Evolutionary conservation across 768 basidiomycete genomes (phyloP), one percentile per base, ranked within the genome.

Genomic region (Hortiboletus flavorubellus): DNA sequence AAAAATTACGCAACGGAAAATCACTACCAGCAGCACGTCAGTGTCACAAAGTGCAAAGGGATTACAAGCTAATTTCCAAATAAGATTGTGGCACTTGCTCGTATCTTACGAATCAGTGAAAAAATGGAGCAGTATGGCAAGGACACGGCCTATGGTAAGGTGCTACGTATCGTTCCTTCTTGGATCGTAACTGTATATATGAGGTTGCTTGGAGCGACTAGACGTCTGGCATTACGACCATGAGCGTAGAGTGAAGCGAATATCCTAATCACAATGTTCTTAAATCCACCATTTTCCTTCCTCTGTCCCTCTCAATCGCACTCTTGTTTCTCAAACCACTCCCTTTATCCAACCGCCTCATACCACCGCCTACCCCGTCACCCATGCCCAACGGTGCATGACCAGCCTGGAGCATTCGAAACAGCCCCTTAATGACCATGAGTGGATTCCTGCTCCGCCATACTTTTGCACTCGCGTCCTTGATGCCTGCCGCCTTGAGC

Each of bases 391-490:
- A 69, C 5, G 91, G 90, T 57, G 84, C 85, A 67, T 89, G 84
- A 0, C 95, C 94, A 1, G 89, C 84, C 56, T 94, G 91, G 46
- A 99, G 75, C 76, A 97, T 80, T 68, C 87, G 80, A 62, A 93
- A 80, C 15, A 84, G 78, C 26, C 87, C 85, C 75, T 97, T 96
- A 76, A 95, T 83, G 40, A 96, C 91, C 70, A 69, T 71, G 39
- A 71, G 59, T 37, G 80, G 83, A 72, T 96, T 98, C 60, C 90
- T 78, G 65, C 91, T 94, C 15, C 96, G 94, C 84, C 91, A 91
- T 18, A 98, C 90, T 73, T 97, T 98, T 31, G 91, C 96, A 61
- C 91, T 93, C 41, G 91, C 80, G 73, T 99, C 96, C 70, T 92
- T 89, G 74, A 99, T 90, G 11, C 96, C 97, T 1, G 94, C 95